phyloP scores from a whole-genome alignment of 2,329 filamentous ascomycete species.

The Pseudohalonectria lignicola region DNA sequence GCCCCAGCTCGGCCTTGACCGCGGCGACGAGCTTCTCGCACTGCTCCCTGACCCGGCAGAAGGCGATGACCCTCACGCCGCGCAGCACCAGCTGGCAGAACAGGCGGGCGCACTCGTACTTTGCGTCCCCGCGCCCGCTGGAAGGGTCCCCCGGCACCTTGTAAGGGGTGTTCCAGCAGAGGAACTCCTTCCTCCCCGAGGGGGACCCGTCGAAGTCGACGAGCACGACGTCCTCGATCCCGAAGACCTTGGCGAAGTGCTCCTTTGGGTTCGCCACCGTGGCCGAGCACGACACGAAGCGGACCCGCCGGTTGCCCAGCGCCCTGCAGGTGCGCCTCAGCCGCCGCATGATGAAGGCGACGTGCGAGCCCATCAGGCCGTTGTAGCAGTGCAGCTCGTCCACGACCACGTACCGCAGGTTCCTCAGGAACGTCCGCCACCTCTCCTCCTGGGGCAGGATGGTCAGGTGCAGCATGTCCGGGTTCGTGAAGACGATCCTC shows the following conservation, averaged over 20 bases:
- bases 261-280: conserved; percentile 87
- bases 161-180: conserved; percentile 96
- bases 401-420: conserved; percentile 80
- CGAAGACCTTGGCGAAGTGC: conserved; percentile 93
- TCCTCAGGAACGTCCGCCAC: conserved; percentile 82
- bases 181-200: conserved; percentile 82
- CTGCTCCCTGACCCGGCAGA: conserved; percentile 77
- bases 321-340: conserved; percentile 81
- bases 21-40: conserved; percentile 78
- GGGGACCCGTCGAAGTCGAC: conserved; percentile 91
- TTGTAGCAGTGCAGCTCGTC: conserved; percentile 96
- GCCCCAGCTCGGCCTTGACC: conserved; percentile 65
- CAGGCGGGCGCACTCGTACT: conserved; percentile 76
- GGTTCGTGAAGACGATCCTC: conserved; percentile 92
- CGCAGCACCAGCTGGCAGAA: conserved; percentile 85
- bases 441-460: conserved; percentile 84
- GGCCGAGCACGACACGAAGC: conserved; percentile 91
- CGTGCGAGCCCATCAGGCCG: conserved; percentile 84
- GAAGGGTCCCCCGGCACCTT: conserved; percentile 81
- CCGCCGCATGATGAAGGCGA: conserved; percentile 89
- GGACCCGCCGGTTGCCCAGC: conserved; percentile 73
- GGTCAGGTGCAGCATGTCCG: conserved; percentile 93
- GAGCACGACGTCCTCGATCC: conserved; percentile 67
- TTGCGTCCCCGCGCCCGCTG: conserved; percentile 73
- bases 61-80: conserved; percentile 85